A percentile compares a stretch with the other conserved stretches of the same genome.
Conservation (phyloP, 192 early-diverging fungal genomes). For the Geranomyces michiganensis region DNA sequence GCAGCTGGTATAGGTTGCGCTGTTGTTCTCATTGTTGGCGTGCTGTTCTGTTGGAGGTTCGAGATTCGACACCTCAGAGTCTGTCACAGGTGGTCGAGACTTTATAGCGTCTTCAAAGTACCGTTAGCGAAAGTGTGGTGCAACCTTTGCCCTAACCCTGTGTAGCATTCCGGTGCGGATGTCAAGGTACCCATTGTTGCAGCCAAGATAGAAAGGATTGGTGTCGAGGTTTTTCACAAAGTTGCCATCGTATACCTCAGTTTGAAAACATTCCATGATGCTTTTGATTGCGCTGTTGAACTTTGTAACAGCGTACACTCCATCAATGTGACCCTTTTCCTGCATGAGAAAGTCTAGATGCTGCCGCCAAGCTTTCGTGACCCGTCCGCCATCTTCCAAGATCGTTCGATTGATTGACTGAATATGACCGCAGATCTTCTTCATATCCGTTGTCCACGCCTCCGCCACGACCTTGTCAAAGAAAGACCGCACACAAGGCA, state of each 20-base stretch:
- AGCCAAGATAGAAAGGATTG: slow-evolving; percentile 1
- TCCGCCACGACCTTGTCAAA: background rate
- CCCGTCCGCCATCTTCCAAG: background rate
- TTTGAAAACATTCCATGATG: slow-evolving; percentile 19
- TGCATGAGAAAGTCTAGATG: background rate
- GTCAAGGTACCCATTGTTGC: slow-evolving; percentile 11
- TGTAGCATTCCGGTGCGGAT: background rate
- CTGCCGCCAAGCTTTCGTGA: background rate
- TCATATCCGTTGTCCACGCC: background rate
- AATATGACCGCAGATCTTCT: background rate
- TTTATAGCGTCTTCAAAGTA: too few relatives aligned
- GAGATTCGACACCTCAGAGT: too few relatives aligned
- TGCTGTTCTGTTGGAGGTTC: too few relatives aligned
- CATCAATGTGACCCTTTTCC: background rate
- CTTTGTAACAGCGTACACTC: slow-evolving; percentile 12
- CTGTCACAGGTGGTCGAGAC: too few relatives aligned
- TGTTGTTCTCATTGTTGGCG: too few relatives aligned
- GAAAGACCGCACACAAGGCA: slow-evolving; percentile 3
- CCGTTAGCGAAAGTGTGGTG: too few relatives aligned
- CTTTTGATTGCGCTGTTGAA: slow-evolving; percentile 14
- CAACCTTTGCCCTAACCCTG: too few relatives aligned
- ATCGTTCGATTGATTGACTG: background rate
- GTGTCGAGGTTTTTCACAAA: slow-evolving; percentile 14
- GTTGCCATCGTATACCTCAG: slow-evolving; percentile 12
- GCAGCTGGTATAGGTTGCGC: too few relatives aligned